Conservation (phyloP, 495 filamentous ascomycete species). For the Aspergillus steynii region DNA sequence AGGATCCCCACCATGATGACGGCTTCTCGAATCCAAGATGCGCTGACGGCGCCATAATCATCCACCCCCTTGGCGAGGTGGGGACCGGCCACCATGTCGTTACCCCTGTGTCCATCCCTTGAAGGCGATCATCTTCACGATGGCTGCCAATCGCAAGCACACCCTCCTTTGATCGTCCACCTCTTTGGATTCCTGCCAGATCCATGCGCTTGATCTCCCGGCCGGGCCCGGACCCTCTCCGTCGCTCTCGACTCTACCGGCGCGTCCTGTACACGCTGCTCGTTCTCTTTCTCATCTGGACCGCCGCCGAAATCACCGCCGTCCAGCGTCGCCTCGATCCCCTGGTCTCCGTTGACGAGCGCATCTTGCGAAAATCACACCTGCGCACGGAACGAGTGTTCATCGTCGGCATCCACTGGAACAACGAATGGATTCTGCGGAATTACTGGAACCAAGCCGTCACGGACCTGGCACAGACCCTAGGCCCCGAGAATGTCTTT, state of each 20-base stretch:
- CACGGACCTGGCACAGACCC: constrained; percentile 49
- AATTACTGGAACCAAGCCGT: constrained; percentile 61
- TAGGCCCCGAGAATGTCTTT: constrained; percentile 65
- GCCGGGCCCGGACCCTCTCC: not conserved
- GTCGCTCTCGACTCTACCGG: not conserved
- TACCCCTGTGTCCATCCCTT: not conserved
- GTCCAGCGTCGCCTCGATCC: constrained; percentile 1
- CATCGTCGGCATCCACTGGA: constrained; percentile 69
- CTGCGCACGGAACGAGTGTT: constrained; percentile 6
- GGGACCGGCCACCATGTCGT: not conserved
- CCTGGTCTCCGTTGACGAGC: constrained; percentile 23
- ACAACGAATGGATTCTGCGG: constrained; percentile 62
- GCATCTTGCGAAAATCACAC: constrained; percentile 39
- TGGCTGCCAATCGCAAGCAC: not conserved
- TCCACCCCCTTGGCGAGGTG: not conserved
- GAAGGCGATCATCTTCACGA: not conserved
- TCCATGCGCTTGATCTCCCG: not conserved
- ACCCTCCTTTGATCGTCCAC: not conserved
- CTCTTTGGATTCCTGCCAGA: not conserved
- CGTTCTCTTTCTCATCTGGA: constrained; percentile 1
- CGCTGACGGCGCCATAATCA: not conserved
- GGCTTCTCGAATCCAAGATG: not conserved
- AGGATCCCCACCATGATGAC: not conserved
- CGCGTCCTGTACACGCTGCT: not conserved
- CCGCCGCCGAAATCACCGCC: not conserved